Base-by-base conservation (phyloP, 768 basidiomycete species). In the Boletus tylopilopsis region DNA sequence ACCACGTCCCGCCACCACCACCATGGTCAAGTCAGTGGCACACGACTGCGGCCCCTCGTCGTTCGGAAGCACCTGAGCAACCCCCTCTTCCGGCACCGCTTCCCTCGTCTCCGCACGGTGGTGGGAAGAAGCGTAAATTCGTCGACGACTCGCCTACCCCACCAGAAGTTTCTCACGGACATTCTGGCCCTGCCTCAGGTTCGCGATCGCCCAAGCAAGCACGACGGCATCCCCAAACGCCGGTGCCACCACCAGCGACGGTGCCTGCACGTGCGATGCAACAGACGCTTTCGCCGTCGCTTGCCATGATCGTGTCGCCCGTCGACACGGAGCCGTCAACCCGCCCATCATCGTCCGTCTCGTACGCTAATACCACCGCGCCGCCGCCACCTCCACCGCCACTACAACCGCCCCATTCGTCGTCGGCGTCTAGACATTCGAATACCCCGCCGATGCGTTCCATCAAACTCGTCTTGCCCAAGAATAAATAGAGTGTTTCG, bases 281-380 rank as follows among this genome's bases (percentile, higher is more conserved):
- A 42, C 66, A 68, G 18, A 68, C 67, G 25, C 55, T 68, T 3
- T 68, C 67, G 6, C 67, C 67, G 12, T 68, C 67, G 7, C 62
- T 68, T 8, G 67, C 67, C 10, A 68, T 70, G 67, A 68, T 68
- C 34, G 67, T 68, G 24, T 68, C 67, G 22, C 67, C 67, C 6
- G 56, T 68, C 22, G 67, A 68, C 34, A 56, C 67, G 0, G 67
- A 70, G 32, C 67, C 66, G 1, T 68, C 67, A 19, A 62, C 67
- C 23, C 66, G 68, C n/a, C 51, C 58, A 1, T 52, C 62, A n/a
- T 56, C 68, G 21, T 64, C 68, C 2, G 53, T 63, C 21, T 29
- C 64, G 9, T 69, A 45, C 19, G 49, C 42, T 18, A 49, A 39
- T 32, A n/a, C n/a, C n/a, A n/a, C n/a, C n/a, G 51, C 52, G 3